Conservation (phyloP, 768 basidiomycete genomes). For the Rhizopogon sp. region DNA sequence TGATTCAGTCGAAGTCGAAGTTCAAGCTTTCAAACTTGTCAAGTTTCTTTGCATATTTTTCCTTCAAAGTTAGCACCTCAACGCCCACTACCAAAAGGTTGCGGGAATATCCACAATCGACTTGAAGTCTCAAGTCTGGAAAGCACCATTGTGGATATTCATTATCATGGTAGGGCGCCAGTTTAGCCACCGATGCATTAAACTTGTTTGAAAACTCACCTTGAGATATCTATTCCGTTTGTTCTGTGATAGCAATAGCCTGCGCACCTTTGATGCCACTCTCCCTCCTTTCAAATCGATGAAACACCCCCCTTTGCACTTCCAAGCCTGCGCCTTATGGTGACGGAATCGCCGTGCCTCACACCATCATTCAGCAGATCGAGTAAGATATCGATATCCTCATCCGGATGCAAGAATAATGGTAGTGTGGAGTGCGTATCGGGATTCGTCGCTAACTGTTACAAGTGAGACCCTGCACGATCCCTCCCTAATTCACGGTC, state of each 20-base stretch:
- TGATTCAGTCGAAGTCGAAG: too few relatives aligned
- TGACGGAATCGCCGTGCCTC: conserved; percentile 30
- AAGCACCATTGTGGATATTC: not conserved
- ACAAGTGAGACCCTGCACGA: conserved; percentile 41
- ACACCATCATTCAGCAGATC: conserved; percentile 27
- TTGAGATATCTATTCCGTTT: conserved; percentile 33
- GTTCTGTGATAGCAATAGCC: conserved; percentile 28
- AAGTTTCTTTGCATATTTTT: too few relatives aligned
- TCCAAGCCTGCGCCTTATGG: conserved; percentile 33
- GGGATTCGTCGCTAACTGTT: conserved; percentile 1
- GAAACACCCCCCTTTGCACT: conserved; percentile 10
- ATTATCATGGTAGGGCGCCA: not conserved
- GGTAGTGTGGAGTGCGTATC: conserved; percentile 30
- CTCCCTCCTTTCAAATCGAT: conserved; percentile 16
- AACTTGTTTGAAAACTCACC: not conserved
- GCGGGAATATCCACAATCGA: too few relatives aligned
- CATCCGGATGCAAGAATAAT: conserved; percentile 38
- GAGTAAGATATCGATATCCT: conserved; percentile 30
- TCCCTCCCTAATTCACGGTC: conserved; percentile 47
- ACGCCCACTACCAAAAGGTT: too few relatives aligned
- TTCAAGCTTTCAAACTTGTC: too few relatives aligned
- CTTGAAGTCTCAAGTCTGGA: too few relatives aligned
- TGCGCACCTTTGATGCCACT: conserved; percentile 26
- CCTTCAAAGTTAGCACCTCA: too few relatives aligned
- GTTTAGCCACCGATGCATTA: not conserved